phyloP scores from a whole-genome alignment of 805 yeast genomes.

The Nakazawaea wickerhamii region DNA sequence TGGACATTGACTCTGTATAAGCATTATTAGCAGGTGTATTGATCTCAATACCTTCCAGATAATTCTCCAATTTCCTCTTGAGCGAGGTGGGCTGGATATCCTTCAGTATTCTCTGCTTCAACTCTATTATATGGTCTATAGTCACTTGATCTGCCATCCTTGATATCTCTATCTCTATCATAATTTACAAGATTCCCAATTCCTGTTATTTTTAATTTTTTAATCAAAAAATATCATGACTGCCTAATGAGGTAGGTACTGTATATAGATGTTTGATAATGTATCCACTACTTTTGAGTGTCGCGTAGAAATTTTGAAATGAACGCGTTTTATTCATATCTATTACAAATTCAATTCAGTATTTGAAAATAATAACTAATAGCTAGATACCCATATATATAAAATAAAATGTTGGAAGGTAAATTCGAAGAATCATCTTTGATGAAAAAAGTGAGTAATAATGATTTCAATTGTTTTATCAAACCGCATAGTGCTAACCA shows the following conservation, averaged over 20 bases:
- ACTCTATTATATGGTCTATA: constrained; percentile 8
- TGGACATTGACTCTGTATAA: constrained; percentile 16
- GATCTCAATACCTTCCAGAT: constrained; percentile 9
- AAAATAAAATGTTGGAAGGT: constrained; percentile 80
- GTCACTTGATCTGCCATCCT: constrained; percentile 9
- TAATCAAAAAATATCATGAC: neutral
- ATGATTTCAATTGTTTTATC: no score
- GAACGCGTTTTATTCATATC: constrained; percentile 3
- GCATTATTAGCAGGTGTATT: constrained; percentile 13
- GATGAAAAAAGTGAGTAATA: constrained; percentile 60
- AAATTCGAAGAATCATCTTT: constrained; percentile 90
- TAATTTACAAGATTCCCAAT: neutral
- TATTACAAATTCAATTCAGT: no score
- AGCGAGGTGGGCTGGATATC: neutral
- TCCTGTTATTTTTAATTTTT: neutral
- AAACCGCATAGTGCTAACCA: no score
- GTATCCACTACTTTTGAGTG: neutral
- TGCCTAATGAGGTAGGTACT: neutral
- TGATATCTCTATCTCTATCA: neutral
- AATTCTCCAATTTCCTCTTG: neutral
- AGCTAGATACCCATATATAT: neutral
- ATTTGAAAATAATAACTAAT: neutral
- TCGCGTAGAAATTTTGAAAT: neutral
- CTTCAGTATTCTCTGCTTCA: constrained; percentile 6
- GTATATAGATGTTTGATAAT: neutral